These are phyloP conservation scores for Mortierella sp. DNA, from an alignment of 371 early-diverging fungal genomes.

Conservation along the genomic window DNA sequence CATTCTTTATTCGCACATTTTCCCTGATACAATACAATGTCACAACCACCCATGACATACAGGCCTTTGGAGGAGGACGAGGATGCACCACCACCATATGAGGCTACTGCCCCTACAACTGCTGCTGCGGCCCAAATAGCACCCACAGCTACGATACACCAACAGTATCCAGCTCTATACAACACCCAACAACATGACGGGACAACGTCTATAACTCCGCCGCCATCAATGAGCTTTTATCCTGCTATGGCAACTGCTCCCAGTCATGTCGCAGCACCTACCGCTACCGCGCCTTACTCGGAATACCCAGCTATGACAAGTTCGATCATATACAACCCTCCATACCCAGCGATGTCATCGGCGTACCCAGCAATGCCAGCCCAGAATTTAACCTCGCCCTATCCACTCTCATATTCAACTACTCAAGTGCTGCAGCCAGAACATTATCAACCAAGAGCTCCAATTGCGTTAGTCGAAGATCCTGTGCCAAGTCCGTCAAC, in stretches of 20 bases:
- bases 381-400: neutral
- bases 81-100: slow-evolving; percentile 35
- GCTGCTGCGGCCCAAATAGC: neutral
- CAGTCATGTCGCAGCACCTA: neutral
- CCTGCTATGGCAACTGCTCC: slow-evolving; percentile 12
- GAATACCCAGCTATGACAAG: slow-evolving; percentile 13
- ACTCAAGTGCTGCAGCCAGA: neutral
- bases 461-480: neutral
- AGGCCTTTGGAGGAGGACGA: slow-evolving; percentile 19
- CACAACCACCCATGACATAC: slow-evolving; percentile 16
- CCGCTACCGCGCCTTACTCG: neutral
- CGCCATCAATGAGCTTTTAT: slow-evolving; percentile 20
- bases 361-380: slow-evolving; percentile 17
- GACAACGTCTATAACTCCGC: slow-evolving; percentile 1
- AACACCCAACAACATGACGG: slow-evolving; percentile 1
- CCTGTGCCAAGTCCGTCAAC: neutral
- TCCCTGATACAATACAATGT: neutral
- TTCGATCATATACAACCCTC: neutral
- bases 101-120: slow-evolving; percentile 8
- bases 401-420: slow-evolving; percentile 3
- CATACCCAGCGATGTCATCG: neutral
- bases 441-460: slow-evolving; percentile 19
- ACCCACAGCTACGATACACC: neutral
- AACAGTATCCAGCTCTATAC: slow-evolving; percentile 12
- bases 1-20: neutral